Evolutionary conservation across 2,329 filamentous ascomycete genomes (phyloP), one percentile per base, ranked within the genome.

Genomic region (Gaeumannomyces sp.): DNA sequence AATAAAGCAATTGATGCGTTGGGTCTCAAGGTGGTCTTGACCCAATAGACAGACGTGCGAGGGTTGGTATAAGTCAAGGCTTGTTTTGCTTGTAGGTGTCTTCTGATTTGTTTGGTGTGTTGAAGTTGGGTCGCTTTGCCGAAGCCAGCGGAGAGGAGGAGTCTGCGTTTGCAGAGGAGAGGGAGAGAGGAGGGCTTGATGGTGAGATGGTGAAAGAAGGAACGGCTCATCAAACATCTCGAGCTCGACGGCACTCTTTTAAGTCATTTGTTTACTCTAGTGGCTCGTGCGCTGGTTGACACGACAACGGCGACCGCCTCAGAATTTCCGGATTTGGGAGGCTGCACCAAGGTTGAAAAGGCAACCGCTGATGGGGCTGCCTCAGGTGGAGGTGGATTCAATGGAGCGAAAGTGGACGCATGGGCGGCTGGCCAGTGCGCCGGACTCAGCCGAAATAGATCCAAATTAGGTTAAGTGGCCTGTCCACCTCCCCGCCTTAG

Each of bases 31-130:
- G 19, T 53, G 35, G 35, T 38, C 35, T 19, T 2, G 35, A 16
- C 16, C 13, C 14, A 19, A 38, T 5, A 14, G 13, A 38, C 35
- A 38, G 35, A 19, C 16, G 35, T 16, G 14, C 3, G 35, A 38
- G 14, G 35, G 45, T 11, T n/a, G 19, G 6, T 53, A 14, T 53
- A 53, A 53, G 45, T 53, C 45, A n/a, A 53, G 45, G 45, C 45
- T 53, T 84, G 76, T 78, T 78, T 76, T 73, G 71, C 76, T 81
- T 81, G 80, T 79, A 83, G 80, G 68, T 28, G 72, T 67, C 69
- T 73, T 68, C 60, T 72, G 68, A 71, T 73, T 71, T 71, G 71
- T 72, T 73, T 78, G 73, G 22, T 71, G 70, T 80, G 76, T 75
- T 81, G 77, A 79, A 82, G 80, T 63, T 74, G 75, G 66, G 66